phyloP scores from a whole-genome alignment of 768 basidiomycete species.

The Panus rudis region DNA sequence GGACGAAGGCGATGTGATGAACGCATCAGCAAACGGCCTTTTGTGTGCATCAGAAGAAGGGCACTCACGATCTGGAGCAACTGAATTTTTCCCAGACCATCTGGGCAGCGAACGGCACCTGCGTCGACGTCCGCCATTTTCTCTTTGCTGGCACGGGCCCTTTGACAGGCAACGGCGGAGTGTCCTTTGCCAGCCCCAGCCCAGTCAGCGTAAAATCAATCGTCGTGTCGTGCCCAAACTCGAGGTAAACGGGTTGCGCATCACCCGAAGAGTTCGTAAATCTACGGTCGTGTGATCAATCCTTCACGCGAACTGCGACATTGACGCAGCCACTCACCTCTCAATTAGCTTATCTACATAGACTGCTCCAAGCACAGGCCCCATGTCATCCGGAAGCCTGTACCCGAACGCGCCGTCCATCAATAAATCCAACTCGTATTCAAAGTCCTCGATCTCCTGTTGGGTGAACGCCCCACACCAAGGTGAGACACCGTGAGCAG shows the following conservation, averaged over 20 bases:
- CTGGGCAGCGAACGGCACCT: conserved; percentile 37
- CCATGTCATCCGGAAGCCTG: conserved; percentile 26
- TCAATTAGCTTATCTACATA: conserved; percentile 34
- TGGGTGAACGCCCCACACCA: conserved; percentile 34
- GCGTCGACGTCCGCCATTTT: conserved; percentile 31
- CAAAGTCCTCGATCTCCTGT: conserved; percentile 28
- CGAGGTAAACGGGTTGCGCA: conserved; percentile 28
- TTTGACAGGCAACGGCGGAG: conserved; percentile 20
- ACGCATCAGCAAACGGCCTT: background rate
- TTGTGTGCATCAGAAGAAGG: too few relatives aligned
- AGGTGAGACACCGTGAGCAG: conserved; percentile 28
- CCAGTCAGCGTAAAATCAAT: conserved; percentile 30
- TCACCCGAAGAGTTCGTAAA: conserved; percentile 29
- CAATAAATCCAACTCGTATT: conserved; percentile 36
- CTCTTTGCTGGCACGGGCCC: conserved; percentile 23
- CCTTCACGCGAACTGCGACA: background rate
- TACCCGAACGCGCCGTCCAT: conserved; percentile 33
- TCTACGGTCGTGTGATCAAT: conserved; percentile 11
- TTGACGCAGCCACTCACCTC: too few relatives aligned
- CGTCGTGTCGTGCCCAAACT: conserved; percentile 38
- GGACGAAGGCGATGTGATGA: background rate
- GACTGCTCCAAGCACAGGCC: conserved; percentile 32
- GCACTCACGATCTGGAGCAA: conserved; percentile 23
- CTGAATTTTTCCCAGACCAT: conserved; percentile 38
- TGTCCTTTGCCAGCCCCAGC: conserved; percentile 24